phyloP scores from a whole-genome alignment of 331 rosid genomes.

The Malus hybrid region DNA sequence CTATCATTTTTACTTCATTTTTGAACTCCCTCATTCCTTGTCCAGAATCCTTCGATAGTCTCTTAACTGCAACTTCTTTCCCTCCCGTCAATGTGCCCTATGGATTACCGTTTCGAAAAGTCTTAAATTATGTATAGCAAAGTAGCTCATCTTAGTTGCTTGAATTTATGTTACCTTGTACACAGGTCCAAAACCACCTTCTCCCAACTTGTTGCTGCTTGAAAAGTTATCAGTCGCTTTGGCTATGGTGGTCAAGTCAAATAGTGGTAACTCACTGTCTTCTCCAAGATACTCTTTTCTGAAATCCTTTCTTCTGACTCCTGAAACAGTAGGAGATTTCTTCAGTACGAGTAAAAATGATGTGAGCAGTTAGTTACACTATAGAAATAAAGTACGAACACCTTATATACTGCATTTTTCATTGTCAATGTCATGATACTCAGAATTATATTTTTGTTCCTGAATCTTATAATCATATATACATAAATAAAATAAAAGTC shows the following conservation, averaged over 20 bases:
- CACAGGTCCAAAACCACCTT: conserved; percentile 37
- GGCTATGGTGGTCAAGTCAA: conserved; percentile 3
- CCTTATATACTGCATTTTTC: neutral
- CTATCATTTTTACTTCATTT: neutral
- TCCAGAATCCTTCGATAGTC: neutral
- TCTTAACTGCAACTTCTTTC: conserved; percentile 2
- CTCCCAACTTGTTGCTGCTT: conserved; percentile 19
- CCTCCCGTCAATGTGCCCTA: conserved; percentile 3
- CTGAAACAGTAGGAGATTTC: neutral
- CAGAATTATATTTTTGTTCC: neutral
- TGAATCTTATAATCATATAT: neutral
- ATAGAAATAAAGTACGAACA: neutral
- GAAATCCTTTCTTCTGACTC: neutral
- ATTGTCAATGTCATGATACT: neutral
- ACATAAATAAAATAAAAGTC: too few relatives aligned
- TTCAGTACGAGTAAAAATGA: neutral
- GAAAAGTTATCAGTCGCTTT: conserved; percentile 24
- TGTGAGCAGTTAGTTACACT: too few relatives aligned
- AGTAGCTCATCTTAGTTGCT: neutral
- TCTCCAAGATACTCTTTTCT: neutral
- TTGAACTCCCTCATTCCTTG: conserved; percentile 4
- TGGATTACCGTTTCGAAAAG: neutral
- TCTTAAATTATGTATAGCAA: neutral
- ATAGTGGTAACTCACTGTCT: conserved; percentile 12
- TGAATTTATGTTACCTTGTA: conserved; percentile 10